Evolutionary conservation across 306 rosid genomes (phyloP).

Genomic region (Psophocarpus tetragonolobus): DNA sequence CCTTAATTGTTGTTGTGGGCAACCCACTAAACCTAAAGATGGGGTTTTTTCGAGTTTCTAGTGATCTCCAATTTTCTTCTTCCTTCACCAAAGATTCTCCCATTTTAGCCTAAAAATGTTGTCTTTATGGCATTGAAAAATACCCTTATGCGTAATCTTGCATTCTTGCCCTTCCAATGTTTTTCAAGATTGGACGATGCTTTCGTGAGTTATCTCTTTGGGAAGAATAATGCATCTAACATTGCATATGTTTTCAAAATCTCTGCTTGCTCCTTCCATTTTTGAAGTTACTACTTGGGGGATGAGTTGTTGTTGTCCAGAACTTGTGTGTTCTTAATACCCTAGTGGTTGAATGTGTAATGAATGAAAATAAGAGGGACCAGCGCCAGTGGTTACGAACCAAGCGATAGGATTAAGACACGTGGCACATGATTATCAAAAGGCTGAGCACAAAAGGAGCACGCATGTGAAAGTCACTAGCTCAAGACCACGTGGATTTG

Average conservation of each 20-base stretch:
- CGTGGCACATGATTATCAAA: no score
- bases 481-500: no score
- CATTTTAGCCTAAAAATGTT: neutral
- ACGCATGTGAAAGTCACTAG: no score
- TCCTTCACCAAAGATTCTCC: slow-evolving; percentile 46
- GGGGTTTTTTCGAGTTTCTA: slow-evolving; percentile 20
- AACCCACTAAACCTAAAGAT: slow-evolving; percentile 23
- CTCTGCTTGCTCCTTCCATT: neutral
- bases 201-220: slow-evolving; percentile 61
- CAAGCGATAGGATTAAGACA: no score
- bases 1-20: neutral
- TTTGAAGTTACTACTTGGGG: neutral
- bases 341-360: neutral
- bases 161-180: slow-evolving; percentile 17
- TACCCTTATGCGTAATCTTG: neutral
- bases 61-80: slow-evolving; percentile 18
- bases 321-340: neutral
- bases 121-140: neutral
- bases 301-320: neutral
- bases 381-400: no score
- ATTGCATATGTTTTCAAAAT: slow-evolving; percentile 55
- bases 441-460: no score
- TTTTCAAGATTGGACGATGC: slow-evolving; percentile 68
- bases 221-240: slow-evolving; percentile 84
- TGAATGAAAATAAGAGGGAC: no score